Base-by-base conservation (phyloP, 2,329 filamentous ascomycete genomes). In the Dendryphion nanum region DNA sequence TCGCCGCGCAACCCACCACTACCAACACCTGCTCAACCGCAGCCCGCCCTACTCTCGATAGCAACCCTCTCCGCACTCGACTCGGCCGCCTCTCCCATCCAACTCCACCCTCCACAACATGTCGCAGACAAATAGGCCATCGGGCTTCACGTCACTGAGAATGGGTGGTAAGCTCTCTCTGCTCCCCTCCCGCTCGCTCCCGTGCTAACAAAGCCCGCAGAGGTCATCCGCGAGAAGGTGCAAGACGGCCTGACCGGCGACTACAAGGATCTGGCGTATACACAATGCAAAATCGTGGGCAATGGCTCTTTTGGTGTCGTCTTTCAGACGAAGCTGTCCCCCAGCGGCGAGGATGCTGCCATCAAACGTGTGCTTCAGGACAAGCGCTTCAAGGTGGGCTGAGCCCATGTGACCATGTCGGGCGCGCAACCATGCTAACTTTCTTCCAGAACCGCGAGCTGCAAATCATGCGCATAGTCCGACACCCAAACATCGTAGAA, bases 361-460 rank as follows among this genome's bases (percentile, higher is more conserved):
- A 98, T 98, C 77, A 98, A 98, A 78, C 85, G 93, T 58, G 93
- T 98, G 44, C 80, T 98, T 42, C 93, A 98, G 66, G 93, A 98
- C 78, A 98, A 98, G 78, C 83, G 93, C 65, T 98, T 98, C 83
- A 98, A 98, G 87, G 93, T 95, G 65, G 60, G 67, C 46, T 41
- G 30, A 42, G 50, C 48, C 12, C 53, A 40, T 44, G 41, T 47
- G 45, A 48, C 37, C 38, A 6, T 28, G 24, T 26, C 38, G 37
- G 33, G 37, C 31, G 30, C 38, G 42, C 36, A 42, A 43, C 21
- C 26, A 13, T 6, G 28, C n/a, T 29, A 31, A 45, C 55, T 57
- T 37, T 23, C 28, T 37, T 30, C 33, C 66, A 98, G 93, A 98
- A 98, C 67, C 89, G 93, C 71, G 93, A 98, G 69, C 79, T 98